phyloP scores from a whole-genome alignment of 1,284 basidiomycete species.

The Ceratobasidium sp. region DNA sequence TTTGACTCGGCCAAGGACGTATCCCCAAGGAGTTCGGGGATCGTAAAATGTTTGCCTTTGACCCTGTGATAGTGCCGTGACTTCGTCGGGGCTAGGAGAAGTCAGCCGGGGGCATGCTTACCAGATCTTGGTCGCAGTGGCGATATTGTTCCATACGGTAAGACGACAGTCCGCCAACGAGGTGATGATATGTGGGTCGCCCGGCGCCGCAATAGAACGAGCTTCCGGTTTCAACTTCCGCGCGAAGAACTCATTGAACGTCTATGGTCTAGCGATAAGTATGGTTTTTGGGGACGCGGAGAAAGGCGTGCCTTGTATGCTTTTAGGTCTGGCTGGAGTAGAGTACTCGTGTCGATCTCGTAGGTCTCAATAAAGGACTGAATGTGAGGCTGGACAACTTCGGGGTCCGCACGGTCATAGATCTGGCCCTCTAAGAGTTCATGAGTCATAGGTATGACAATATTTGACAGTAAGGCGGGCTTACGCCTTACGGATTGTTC shows the following conservation, averaged over 20 bases:
- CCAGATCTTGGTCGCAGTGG: constrained; percentile 58
- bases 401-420: constrained; percentile 45
- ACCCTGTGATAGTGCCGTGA: constrained; percentile 50
- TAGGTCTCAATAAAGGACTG: constrained; percentile 60
- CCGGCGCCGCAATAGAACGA: constrained; percentile 55
- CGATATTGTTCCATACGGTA: constrained; percentile 56
- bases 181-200: constrained; percentile 54
- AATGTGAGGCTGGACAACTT: constrained; percentile 52
- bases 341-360: constrained; percentile 55
- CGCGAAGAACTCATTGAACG: constrained; percentile 66
- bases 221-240: constrained; percentile 57
- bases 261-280: constrained; percentile 47
- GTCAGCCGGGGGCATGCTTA: constrained; percentile 41
- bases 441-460: not conserved
- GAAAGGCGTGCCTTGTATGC: constrained; percentile 49
- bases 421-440: constrained; percentile 46
- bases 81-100: not conserved
- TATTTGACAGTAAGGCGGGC: constrained; percentile 35
- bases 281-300: not conserved
- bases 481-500: constrained; percentile 58
- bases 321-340: constrained; percentile 55
- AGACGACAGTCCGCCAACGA: constrained; percentile 62
- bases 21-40: constrained; percentile 55
- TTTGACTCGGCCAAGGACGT: constrained; percentile 44
- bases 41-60: constrained; percentile 60